phyloP scores from a whole-genome alignment of 1,284 basidiomycete species.

The Fistulina hepatica region DNA sequence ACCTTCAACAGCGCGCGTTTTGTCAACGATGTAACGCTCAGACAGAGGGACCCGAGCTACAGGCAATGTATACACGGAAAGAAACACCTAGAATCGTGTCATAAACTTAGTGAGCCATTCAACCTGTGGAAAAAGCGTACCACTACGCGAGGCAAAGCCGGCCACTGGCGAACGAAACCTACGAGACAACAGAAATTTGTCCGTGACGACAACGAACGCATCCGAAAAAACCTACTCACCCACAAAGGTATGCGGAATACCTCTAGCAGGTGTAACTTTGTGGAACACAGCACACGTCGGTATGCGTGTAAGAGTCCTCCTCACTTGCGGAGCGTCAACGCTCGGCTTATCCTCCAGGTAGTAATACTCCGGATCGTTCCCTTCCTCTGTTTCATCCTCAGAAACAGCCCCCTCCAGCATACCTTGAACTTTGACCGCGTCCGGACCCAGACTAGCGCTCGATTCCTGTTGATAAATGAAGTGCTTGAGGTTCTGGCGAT shows the following conservation, averaged over 20 bases:
- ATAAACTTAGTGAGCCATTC: neutral
- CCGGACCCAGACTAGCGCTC: conserved; percentile 7
- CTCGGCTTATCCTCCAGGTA: too few relatives aligned
- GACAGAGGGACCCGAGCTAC: conserved; percentile 33
- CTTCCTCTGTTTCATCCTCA: conserved; percentile 12
- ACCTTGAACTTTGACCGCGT: too few relatives aligned
- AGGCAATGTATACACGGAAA: conserved; percentile 43
- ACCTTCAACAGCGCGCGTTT: conserved; percentile 43
- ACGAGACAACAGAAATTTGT: conserved; percentile 4
- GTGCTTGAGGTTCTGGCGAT: conserved; percentile 42
- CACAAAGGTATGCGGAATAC: conserved; percentile 49
- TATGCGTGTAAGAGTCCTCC: too few relatives aligned
- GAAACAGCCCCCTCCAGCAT: too few relatives aligned
- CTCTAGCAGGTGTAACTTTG: conserved; percentile 37
- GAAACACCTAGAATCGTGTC: conserved; percentile 36
- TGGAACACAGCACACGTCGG: conserved; percentile 48
- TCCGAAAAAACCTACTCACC: conserved; percentile 25
- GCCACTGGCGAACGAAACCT: conserved; percentile 45
- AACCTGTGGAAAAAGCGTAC: conserved; percentile 23
- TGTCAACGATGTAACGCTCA: conserved; percentile 42
- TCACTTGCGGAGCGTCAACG: too few relatives aligned
- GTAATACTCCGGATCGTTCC: conserved; percentile 17
- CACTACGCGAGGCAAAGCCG: conserved; percentile 46
- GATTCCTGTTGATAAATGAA: conserved; percentile 30
- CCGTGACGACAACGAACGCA: conserved; percentile 9